Evolutionary conservation across 176 grass and related monocot genomes (phyloP).

Genomic region (Zea mays): Zm-B73-REFERENCE-NAM-5.0 NC_050097.1:199469501-199470000

Average conservation of each 20-base stretch:
- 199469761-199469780: slow-evolving; percentile 95
- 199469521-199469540: slow-evolving; percentile 59
- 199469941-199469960: slow-evolving; percentile 7
- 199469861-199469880: slow-evolving; percentile 89
- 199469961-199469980: slow-evolving; percentile 24
- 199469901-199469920: slow-evolving; percentile 96
- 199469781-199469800: slow-evolving; percentile 94
- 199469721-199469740: background rate
- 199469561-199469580: slow-evolving; percentile 78
- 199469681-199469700: background rate
- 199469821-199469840: slow-evolving; percentile 95
- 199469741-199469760: slow-evolving; percentile 76
- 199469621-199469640: slow-evolving; percentile 79
- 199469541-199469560: slow-evolving; percentile 76
- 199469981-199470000: slow-evolving; percentile 4
- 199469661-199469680: background rate
- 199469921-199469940: slow-evolving; percentile 99
- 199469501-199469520: background rate
- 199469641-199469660: slow-evolving; percentile 62
- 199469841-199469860: slow-evolving; percentile 92
- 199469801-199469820: slow-evolving; percentile 97
- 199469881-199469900: slow-evolving; percentile 99
- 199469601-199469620: slow-evolving; percentile 82
- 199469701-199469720: background rate
- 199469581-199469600: slow-evolving; percentile 92